These are phyloP conservation scores for Bjerkandera adusta DNA, from an alignment of 1,284 basidiomycete genomes.

Conservation along the genomic window DNA sequence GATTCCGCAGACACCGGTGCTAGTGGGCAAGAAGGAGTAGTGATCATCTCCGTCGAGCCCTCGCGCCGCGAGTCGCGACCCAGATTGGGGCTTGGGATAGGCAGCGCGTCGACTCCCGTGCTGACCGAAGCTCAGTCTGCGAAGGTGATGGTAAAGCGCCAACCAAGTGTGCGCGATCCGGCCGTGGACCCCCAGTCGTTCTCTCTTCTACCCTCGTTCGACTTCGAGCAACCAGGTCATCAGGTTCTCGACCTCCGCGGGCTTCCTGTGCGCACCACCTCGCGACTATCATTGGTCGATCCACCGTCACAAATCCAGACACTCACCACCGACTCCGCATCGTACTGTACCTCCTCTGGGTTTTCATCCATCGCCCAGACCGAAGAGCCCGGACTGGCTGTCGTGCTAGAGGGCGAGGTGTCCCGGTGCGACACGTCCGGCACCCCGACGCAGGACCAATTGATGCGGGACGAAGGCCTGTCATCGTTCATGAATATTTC, in stretches of 20 bases:
- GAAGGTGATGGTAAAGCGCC: too few species aligned
- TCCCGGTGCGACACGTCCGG: too few species aligned
- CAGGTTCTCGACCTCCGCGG: slow-evolving; percentile 7
- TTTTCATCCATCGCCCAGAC: not conserved
- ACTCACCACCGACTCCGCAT: not conserved
- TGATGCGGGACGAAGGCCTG: not conserved
- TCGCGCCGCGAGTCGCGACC: too few species aligned
- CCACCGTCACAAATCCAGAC: too few species aligned
- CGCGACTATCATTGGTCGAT: too few species aligned
- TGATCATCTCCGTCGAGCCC: slow-evolving; percentile 6
- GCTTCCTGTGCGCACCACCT: slow-evolving; percentile 12
- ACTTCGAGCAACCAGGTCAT: slow-evolving; percentile 17
- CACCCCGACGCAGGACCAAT: too few species aligned
- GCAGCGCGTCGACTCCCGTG: too few species aligned
- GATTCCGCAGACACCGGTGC: not conserved
- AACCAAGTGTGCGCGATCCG: not conserved
- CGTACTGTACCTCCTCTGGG: not conserved
- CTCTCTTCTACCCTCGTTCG: slow-evolving; percentile 20
- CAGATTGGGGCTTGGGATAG: too few species aligned
- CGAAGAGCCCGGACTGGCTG: too few species aligned
- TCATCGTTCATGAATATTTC: slow-evolving; percentile 5
- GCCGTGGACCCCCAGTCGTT: slow-evolving; percentile 8
- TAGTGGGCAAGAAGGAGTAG: not conserved
- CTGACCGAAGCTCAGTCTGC: too few species aligned
- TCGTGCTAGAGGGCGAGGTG: too few species aligned